phyloP scores from a whole-genome alignment of 176 grass and related monocot genomes.

The Hsuehochloa calcarea region DNA sequence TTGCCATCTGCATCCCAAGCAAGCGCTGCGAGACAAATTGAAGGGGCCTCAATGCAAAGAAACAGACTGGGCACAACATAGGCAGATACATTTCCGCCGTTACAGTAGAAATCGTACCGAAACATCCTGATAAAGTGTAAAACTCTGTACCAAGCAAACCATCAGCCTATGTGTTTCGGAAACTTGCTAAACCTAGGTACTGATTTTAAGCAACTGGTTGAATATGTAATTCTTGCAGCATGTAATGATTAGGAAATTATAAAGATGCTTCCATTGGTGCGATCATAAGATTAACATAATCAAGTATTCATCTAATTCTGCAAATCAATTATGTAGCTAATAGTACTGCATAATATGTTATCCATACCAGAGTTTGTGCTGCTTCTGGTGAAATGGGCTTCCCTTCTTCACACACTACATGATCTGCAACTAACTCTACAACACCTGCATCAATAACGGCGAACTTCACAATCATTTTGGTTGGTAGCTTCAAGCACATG shows the following conservation, averaged over 20 bases:
- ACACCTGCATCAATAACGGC: conserved; percentile 45
- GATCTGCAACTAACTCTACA: conserved; percentile 83
- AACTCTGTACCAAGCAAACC: not conserved
- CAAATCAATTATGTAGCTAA: not conserved
- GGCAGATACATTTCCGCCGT: not conserved
- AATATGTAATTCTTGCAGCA: not conserved
- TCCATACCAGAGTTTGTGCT: conserved; percentile 71
- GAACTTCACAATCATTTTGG: not conserved
- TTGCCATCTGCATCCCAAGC: conserved; percentile 77
- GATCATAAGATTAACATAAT: not conserved
- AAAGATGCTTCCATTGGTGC: not conserved
- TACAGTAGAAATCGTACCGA: not conserved
- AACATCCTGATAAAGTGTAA: not conserved
- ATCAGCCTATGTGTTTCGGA: not conserved
- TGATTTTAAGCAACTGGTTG: not conserved
- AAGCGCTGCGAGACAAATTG: conserved; percentile 47
- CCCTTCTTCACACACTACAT: conserved; percentile 89
- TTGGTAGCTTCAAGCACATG: not conserved
- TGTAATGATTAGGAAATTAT: no score
- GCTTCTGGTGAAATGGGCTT: conserved; percentile 80
- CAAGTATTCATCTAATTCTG: not conserved
- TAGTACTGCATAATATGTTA: not conserved
- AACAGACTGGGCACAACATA: not conserved
- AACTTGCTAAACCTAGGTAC: not conserved
- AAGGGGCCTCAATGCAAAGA: not conserved